These are phyloP conservation scores for Curvularia verruculosa DNA, from an alignment of 2,329 filamentous ascomycete genomes.

Conservation along the genomic window DNA sequence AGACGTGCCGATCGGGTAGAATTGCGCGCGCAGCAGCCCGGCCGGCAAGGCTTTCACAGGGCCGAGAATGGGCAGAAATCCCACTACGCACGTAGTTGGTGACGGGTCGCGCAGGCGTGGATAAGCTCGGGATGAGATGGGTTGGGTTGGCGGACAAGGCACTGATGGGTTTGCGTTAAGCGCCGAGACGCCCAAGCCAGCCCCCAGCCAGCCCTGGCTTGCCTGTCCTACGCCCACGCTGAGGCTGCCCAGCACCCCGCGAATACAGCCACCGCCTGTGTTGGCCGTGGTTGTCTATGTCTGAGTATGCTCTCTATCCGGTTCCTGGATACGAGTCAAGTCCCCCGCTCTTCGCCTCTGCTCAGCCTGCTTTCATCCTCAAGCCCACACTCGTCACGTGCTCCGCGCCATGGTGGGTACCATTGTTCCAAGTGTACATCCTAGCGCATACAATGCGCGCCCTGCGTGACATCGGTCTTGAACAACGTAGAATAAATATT, in stretches of 20 bases:
- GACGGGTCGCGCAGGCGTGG: constrained; percentile 38
- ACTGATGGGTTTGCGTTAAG: constrained; percentile 24
- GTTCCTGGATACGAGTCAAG: not conserved
- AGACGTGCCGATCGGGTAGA: constrained; percentile 45
- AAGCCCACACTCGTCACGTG: constrained; percentile 15
- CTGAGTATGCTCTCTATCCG: not conserved
- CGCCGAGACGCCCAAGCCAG: constrained; percentile 22
- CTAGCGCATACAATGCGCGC: constrained; percentile 17
- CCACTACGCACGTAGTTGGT: constrained; percentile 27
- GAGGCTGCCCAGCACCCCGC: not conserved
- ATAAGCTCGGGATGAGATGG: constrained; percentile 50
- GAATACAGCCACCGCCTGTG: not conserved
- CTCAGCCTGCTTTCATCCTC: not conserved
- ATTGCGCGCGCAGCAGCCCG: constrained; percentile 31
- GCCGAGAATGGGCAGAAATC: constrained; percentile 41
- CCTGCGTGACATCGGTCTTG: constrained; percentile 2
- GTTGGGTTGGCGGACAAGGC: constrained; percentile 38
- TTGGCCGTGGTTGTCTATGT: constrained; percentile 2
- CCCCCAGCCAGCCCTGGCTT: constrained; percentile 3
- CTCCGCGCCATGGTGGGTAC: constrained; percentile 9
- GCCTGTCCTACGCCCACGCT: not conserved
- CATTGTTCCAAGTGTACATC: constrained; percentile 1
- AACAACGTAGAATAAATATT: constrained; percentile 16
- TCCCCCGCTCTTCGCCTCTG: not conserved
- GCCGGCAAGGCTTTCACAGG: constrained; percentile 38